A percentile compares a stretch with the other conserved stretches of the same genome.
Evolutionary conservation across 176 grass and related monocot species (phyloP).

Genomic region (Otatea glauca): DNA sequence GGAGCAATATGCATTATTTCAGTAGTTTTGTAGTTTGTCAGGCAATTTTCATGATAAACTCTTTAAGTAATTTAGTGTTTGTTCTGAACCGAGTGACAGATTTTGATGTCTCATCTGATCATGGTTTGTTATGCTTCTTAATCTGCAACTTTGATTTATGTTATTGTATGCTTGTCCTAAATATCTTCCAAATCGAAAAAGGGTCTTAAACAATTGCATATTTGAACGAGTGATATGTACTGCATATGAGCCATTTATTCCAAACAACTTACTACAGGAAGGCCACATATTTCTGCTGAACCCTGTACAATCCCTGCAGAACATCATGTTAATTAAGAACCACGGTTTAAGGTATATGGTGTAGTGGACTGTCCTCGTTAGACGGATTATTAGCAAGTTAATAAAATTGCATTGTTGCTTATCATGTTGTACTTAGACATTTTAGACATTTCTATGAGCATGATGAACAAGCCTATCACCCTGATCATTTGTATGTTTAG

Average conservation of each 20-base stretch:
- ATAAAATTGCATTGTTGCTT: slow-evolving; percentile 12
- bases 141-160: slow-evolving; percentile 17
- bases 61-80: not conserved
- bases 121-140: slow-evolving; percentile 17
- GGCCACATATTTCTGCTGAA: not conserved
- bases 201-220: not conserved
- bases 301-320: not conserved
- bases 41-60: slow-evolving; percentile 1
- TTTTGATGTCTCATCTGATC: slow-evolving; percentile 2
- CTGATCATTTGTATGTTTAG: slow-evolving; percentile 45
- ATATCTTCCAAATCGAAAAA: not conserved
- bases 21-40: slow-evolving; percentile 24
- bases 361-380: not conserved
- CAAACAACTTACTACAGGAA: not conserved
- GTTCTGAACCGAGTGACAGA: not conserved
- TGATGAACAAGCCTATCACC: slow-evolving; percentile 5
- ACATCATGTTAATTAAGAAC: slow-evolving; percentile 16
- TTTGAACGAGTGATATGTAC: slow-evolving; percentile 18
- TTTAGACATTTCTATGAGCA: not conserved
- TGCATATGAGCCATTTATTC: not conserved
- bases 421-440: not conserved
- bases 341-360: slow-evolving; percentile 23
- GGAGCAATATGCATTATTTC: not conserved
- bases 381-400: not conserved
- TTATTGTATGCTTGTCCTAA: not conserved